Evolutionary conservation across 2,329 filamentous ascomycete species (phyloP), one percentile per base, ranked within the genome.

Genomic region (Pseudogymnoascus sp.): DNA sequence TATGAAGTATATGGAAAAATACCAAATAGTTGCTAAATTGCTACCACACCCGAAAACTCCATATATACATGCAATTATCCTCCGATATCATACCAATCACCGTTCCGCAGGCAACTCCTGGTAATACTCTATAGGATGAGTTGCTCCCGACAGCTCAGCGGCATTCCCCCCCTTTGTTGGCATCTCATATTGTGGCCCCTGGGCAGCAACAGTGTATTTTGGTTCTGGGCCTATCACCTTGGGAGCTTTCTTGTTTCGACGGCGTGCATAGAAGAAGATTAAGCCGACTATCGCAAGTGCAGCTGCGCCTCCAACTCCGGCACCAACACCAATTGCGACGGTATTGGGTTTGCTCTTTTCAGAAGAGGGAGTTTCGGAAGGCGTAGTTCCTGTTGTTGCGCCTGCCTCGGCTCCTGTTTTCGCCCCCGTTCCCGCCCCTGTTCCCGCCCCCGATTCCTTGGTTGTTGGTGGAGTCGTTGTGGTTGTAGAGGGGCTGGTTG

Each of bases 341-440:
- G 48, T 29, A 33, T 55, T 55, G 9, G n/a, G 31, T 33, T 55
- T 48, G 42, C 42, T 55, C 48, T 55, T 55, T 55, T 55, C 48
- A 17, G 48, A 4, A 55, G 48, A 12, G 10, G 48, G n/a, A 9
- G 48, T 55, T 4, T 55, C 48, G 17, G 27, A 17, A 15, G 48
- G 27, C 5, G 48, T 33, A 15, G 29, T 10, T 55, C 48, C 48
- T 17, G n/a, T 4, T 1, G 48, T 55, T 33, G 31, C n/a, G 9
- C 48, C 48, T 27, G 41, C 12, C 8, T 21, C 17, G 25, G 41
- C 12, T 5, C 39, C 42, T 33, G 48, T 31, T 17, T 31, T 21
- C 21, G 21, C 48, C 12, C 36, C 36, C 4, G 13, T n/a, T 15
- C 13, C n/a, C 13, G 41, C 15, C 5, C 21, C 41, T 7, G 41